A percentile compares a stretch with the other conserved stretches of the same genome.
Conservation (phyloP, 306 rosid species). For the Rosa persica region DNA sequence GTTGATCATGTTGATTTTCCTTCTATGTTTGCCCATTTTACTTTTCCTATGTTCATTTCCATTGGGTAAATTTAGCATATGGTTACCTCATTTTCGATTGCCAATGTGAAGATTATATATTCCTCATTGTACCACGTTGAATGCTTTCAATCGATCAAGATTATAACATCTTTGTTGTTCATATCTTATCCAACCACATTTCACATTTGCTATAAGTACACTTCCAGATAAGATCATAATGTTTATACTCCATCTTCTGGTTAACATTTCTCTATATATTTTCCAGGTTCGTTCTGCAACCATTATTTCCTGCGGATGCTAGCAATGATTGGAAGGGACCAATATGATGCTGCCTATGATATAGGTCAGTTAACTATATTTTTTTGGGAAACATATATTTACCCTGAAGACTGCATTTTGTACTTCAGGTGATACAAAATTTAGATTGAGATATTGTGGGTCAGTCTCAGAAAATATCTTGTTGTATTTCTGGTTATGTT, state of each 20-base stretch:
- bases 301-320: constrained; percentile 90
- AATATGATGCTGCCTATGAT: constrained; percentile 64
- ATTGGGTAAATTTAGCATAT: no score
- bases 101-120: background rate
- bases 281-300: constrained; percentile 83
- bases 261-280: constrained; percentile 15
- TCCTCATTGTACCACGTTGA: no score
- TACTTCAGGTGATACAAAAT: background rate
- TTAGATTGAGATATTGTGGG: background rate
- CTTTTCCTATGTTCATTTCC: no score
- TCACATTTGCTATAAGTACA: constrained; percentile 12
- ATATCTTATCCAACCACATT: background rate
- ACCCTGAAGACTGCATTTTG: background rate
- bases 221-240: background rate
- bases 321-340: constrained; percentile 76
- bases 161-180: background rate
- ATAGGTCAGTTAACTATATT: constrained; percentile 36
- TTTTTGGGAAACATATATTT: background rate
- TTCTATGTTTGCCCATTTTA: no score
- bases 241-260: background rate
- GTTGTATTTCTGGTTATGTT: no score
- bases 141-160: background rate
- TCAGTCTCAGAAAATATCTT: no score
- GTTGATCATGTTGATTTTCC: no score
- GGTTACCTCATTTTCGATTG: no score